Conservation (phyloP, 495 filamentous ascomycete species). For the Chaetomium tenue region DNA sequence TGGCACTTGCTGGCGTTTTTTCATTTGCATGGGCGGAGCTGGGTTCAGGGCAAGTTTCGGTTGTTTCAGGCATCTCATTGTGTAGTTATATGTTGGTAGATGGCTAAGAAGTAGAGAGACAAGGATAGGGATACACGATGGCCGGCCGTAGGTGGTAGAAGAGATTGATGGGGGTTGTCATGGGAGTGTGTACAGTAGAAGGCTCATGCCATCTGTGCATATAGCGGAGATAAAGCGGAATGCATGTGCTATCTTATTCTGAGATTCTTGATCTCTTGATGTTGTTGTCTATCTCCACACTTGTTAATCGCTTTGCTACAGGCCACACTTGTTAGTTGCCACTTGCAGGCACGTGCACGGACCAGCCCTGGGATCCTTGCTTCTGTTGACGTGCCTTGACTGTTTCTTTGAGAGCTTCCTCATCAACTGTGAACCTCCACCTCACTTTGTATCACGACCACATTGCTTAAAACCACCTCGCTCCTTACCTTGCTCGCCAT, state of each 20-base stretch:
- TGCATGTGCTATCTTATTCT: background rate
- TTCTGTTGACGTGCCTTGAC: background rate
- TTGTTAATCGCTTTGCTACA: too few relatives aligned
- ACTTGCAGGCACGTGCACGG: background rate
- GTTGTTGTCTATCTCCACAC: background rate
- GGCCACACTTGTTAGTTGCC: background rate
- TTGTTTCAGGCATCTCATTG: background rate
- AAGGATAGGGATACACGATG: background rate
- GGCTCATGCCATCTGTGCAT: background rate
- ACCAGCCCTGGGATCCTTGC: background rate
- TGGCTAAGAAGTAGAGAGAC: too few relatives aligned
- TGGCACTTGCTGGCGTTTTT: conserved; percentile 14
- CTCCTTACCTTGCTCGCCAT: too few relatives aligned
- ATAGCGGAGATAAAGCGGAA: background rate
- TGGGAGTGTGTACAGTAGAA: background rate
- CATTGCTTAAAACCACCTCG: background rate
- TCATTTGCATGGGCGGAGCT: conserved; percentile 5
- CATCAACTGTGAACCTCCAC: background rate
- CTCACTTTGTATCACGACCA: background rate
- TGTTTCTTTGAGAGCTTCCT: background rate
- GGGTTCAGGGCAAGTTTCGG: conserved; percentile 1
- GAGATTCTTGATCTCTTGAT: background rate
- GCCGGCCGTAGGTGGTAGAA: background rate
- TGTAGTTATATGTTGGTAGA: background rate
- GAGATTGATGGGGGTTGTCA: background rate